phyloP scores from a whole-genome alignment of 2,329 filamentous ascomycete genomes.

The Fusarium tuaranense region DNA sequence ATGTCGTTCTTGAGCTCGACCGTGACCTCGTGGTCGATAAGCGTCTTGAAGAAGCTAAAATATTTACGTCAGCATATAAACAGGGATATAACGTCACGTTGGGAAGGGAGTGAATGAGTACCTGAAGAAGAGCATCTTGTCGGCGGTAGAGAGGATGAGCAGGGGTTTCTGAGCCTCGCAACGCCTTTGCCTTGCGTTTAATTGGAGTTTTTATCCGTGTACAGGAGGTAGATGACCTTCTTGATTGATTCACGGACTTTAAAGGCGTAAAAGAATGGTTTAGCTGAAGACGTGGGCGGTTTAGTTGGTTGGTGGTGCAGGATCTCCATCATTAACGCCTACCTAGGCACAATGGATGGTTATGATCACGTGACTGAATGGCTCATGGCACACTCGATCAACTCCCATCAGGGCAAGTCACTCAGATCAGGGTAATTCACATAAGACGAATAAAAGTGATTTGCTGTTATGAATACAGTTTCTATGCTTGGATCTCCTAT shows the following conservation, averaged over 20 bases:
- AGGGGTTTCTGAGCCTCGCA: neutral
- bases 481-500: neutral
- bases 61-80: neutral
- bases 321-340: slow-evolving; percentile 37
- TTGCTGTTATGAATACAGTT: neutral
- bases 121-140: slow-evolving; percentile 61
- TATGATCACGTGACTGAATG: slow-evolving; percentile 24
- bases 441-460: neutral
- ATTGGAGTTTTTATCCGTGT: neutral
- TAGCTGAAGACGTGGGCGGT: slow-evolving; percentile 8
- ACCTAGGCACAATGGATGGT: slow-evolving; percentile 7
- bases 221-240: accelerated
- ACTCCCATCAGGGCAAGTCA: neutral
- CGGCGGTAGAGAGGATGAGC: slow-evolving; percentile 11
- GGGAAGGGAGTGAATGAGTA: slow-evolving; percentile 30
- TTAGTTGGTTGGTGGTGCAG: slow-evolving; percentile 31
- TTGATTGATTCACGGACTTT: neutral
- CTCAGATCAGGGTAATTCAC: neutral
- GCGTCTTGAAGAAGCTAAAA: slow-evolving; percentile 96
- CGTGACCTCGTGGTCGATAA: slow-evolving; percentile 96
- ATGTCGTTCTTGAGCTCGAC: slow-evolving; percentile 99
- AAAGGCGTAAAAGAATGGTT: slow-evolving; percentile 3
- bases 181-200: neutral
- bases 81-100: neutral
- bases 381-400: neutral